phyloP scores from a whole-genome alignment of 2,329 filamentous ascomycete genomes.

The Trichoderma endophyticum region DNA sequence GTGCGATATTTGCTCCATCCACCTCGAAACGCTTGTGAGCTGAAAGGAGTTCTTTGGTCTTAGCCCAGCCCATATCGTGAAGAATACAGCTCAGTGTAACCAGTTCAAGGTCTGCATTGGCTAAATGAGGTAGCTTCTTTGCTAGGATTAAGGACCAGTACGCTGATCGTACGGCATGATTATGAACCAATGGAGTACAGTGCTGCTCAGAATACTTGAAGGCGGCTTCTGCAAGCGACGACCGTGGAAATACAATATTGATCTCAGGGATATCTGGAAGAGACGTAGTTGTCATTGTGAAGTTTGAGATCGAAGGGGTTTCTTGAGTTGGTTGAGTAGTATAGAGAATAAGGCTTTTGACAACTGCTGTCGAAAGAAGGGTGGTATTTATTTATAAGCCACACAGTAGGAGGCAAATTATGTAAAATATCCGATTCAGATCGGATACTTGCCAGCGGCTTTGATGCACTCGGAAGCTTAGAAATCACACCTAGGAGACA shows the following conservation, averaged over 20 bases:
- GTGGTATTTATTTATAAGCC: neutral
- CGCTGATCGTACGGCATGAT: neutral
- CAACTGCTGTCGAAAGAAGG: neutral
- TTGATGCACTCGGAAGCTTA: neutral
- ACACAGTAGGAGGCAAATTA: neutral
- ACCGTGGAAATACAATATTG: neutral
- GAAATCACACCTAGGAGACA: neutral
- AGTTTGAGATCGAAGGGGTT: neutral
- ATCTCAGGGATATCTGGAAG: neutral
- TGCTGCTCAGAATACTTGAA: neutral
- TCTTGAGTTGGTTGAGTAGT: neutral
- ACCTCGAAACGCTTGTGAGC: neutral
- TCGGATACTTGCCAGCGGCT: neutral
- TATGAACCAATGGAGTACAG: neutral
- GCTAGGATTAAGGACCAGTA: neutral
- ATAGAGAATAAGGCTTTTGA: neutral
- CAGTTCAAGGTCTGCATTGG: neutral
- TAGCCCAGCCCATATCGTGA: neutral
- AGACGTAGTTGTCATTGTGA: neutral
- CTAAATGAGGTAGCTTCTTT: neutral
- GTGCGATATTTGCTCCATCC: neutral
- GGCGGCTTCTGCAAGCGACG: neutral
- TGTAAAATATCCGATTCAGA: neutral
- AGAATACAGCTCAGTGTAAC: neutral
- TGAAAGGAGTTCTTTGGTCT: neutral